These are phyloP conservation scores for Globisporangium irregulare DNA, from an alignment of 352 stramenopile genomes.

Conservation along the genomic window DNA sequence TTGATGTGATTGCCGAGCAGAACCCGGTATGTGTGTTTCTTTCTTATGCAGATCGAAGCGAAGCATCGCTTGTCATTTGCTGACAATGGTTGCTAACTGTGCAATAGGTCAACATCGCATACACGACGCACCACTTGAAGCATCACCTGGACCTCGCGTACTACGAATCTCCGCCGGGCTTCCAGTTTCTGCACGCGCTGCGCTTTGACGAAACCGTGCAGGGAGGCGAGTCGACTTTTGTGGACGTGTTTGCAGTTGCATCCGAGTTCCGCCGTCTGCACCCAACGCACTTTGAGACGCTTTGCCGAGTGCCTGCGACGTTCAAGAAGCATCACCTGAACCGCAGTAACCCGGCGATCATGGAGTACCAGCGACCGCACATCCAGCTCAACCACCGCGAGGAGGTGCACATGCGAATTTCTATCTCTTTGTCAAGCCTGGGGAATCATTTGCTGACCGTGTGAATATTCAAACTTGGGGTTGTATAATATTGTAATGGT, in stretches of 20 bases:
- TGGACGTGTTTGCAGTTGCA: conserved; percentile 77
- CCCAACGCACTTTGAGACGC: conserved; percentile 68
- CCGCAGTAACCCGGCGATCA: conserved; percentile 82
- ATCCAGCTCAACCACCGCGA: conserved; percentile 86
- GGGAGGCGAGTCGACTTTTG: conserved; percentile 82
- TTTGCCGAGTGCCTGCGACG: conserved; percentile 86
- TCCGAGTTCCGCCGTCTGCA: conserved; percentile 62
- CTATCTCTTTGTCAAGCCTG: neutral
- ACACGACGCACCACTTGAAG: conserved; percentile 88
- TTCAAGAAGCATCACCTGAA: conserved; percentile 94
- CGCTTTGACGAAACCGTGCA: conserved; percentile 83
- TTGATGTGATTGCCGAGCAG: conserved; percentile 79
- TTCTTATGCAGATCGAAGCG: neutral
- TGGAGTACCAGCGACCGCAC: conserved; percentile 94
- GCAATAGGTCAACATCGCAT: conserved; percentile 92
- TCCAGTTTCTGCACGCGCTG: conserved; percentile 94
- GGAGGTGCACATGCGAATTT: conserved; percentile 34
- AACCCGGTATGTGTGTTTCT: conserved; percentile 46
- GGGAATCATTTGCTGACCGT: neutral
- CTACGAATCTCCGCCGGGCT: conserved; percentile 95
- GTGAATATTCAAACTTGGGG: neutral
- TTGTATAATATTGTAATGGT: neutral
- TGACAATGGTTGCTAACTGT: neutral
- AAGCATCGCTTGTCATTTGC: neutral
- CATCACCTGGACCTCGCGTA: conserved; percentile 95